These are phyloP conservation scores for Ophiostoma sp. DNA, from an alignment of 2,329 filamentous ascomycete species.

Conservation along the genomic window DNA sequence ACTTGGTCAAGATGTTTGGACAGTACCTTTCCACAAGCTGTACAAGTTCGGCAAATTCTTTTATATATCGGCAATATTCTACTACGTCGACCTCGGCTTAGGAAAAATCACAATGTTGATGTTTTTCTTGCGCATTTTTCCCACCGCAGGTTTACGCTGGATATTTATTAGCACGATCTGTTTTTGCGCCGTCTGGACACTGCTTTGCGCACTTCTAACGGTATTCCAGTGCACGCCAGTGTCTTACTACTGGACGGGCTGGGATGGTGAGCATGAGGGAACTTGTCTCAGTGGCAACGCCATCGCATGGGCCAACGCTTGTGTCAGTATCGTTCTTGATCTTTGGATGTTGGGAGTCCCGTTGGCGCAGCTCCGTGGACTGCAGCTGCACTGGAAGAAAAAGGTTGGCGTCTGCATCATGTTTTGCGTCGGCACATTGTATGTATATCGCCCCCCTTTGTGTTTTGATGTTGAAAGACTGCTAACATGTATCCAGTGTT, in stretches of 20 bases:
- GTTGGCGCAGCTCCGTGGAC: constrained; percentile 38
- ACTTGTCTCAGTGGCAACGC: constrained; percentile 46
- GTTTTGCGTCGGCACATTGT: constrained; percentile 43
- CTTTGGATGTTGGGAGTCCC: constrained; percentile 49
- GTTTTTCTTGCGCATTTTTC: constrained; percentile 54
- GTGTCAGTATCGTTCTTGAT: constrained; percentile 49
- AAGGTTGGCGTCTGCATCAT: constrained; percentile 44
- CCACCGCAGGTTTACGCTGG: constrained; percentile 35
- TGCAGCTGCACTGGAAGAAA: constrained; percentile 44
- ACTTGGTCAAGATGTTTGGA: constrained; percentile 49
- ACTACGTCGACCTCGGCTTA: constrained; percentile 44
- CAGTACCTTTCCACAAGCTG: constrained; percentile 39
- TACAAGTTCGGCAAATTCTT: constrained; percentile 42
- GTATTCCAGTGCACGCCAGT: constrained; percentile 51
- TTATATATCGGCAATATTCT: constrained; percentile 40
- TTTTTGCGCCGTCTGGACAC: constrained; percentile 38
- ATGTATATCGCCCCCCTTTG: constrained; percentile 12
- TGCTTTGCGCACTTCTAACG: constrained; percentile 40
- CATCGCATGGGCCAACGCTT: constrained; percentile 48
- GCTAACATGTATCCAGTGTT: constrained; percentile 25
- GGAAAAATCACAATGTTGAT: constrained; percentile 49
- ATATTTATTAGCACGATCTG: constrained; percentile 41
- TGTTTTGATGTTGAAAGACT: not conserved
- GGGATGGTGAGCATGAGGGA: constrained; percentile 45
- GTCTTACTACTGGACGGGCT: constrained; percentile 49